These are phyloP conservation scores for Tinospora cordifolia DNA, from an alignment of 164 flowering plant genomes.

Conservation along the genomic window DNA sequence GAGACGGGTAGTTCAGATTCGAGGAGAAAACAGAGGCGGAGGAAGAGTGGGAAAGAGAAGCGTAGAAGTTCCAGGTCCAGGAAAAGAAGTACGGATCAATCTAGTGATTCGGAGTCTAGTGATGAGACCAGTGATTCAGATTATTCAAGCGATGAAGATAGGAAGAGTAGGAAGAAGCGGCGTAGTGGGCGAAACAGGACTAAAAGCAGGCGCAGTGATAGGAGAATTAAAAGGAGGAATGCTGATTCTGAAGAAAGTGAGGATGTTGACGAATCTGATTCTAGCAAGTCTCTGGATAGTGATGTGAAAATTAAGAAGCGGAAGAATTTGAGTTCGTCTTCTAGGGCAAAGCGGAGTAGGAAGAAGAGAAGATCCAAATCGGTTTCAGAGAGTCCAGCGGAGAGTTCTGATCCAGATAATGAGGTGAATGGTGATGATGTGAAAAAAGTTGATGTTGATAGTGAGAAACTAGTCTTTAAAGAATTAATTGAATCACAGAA, in stretches of 20 bases:
- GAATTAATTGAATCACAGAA: conserved; percentile 75
- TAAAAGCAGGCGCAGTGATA: conserved; percentile 19
- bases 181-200: conserved; percentile 26
- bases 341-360: conserved; percentile 24
- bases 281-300: conserved; percentile 17
- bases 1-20: conserved; percentile 35
- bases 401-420: conserved; percentile 25
- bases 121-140: conserved; percentile 29
- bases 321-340: conserved; percentile 13
- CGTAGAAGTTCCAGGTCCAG: conserved; percentile 30
- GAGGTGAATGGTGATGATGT: conserved; percentile 24
- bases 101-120: conserved; percentile 24
- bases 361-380: conserved; percentile 30
- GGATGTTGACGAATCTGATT: conserved; percentile 32
- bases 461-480: conserved; percentile 50
- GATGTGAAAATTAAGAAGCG: conserved; percentile 20
- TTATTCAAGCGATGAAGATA: conserved; percentile 15
- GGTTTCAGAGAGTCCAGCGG: conserved; percentile 26
- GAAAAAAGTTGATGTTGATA: conserved; percentile 27
- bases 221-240: conserved; percentile 24
- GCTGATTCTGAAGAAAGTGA: conserved; percentile 32
- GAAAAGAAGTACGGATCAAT: conserved; percentile 26
- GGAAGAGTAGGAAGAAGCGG: conserved; percentile 14
- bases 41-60: conserved; percentile 17
- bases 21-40: conserved; percentile 20